Percentiles rank a stretch among this genome's conserved stretches.
Conservation (phyloP, 192 early-diverging fungal species). For the Umbelopsis sp. region DNA sequence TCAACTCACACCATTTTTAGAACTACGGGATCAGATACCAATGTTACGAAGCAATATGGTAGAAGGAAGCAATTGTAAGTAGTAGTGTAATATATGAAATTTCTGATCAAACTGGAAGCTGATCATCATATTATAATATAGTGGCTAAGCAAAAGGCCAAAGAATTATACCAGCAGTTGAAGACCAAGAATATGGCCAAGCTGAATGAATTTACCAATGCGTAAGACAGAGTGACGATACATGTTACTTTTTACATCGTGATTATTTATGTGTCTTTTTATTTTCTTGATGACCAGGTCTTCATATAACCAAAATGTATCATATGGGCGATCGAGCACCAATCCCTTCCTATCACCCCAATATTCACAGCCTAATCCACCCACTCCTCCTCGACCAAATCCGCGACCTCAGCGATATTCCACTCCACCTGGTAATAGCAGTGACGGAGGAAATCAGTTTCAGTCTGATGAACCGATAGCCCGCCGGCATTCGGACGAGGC, state of each 20-base stretch:
- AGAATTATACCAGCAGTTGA: slow-evolving; percentile 14
- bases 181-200: slow-evolving; percentile 1
- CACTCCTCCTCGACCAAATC: background rate
- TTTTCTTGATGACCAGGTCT: background rate
- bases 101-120: background rate
- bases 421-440: background rate
- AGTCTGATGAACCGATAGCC: background rate
- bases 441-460: background rate
- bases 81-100: background rate
- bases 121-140: background rate
- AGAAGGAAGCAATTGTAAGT: slow-evolving; percentile 5
- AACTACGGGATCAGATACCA: background rate
- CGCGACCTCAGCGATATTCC: background rate
- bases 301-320: background rate
- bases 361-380: background rate
- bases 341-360: background rate
- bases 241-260: background rate
- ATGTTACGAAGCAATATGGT: background rate
- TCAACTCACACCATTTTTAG: background rate
- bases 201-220: background rate
- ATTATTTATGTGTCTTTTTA: background rate
- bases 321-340: background rate
- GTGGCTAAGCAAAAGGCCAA: slow-evolving; percentile 16
- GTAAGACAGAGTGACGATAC: background rate
- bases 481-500: background rate